These are phyloP conservation scores for Starmerella stigmatis DNA, from an alignment of 805 yeast genomes.

Conservation along the genomic window DNA sequence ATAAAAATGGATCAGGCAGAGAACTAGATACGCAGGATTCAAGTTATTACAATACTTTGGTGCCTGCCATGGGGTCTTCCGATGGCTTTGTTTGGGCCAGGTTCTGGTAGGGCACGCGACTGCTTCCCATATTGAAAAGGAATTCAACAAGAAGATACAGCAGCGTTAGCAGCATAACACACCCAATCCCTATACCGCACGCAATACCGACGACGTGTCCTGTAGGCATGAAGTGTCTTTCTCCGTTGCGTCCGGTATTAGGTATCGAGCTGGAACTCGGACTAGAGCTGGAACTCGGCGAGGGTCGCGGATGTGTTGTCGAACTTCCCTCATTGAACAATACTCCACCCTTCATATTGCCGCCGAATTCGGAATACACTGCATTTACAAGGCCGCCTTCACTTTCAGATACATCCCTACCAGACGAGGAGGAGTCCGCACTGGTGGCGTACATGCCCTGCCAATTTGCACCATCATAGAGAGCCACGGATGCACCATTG, in stretches of 20 bases:
- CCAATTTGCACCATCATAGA: slow-evolving; percentile 60
- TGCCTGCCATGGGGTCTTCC: slow-evolving; percentile 11
- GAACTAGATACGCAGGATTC: too few relatives aligned
- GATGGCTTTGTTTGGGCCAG: slow-evolving; percentile 14
- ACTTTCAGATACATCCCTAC: slow-evolving; percentile 7
- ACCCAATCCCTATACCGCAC: slow-evolving; percentile 53
- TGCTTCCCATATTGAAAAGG: slow-evolving; percentile 1
- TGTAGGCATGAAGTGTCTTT: slow-evolving; percentile 30
- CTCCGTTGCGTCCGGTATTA: neutral
- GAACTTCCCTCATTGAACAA: slow-evolving; percentile 1
- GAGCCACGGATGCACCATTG: slow-evolving; percentile 43
- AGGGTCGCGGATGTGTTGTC: neutral
- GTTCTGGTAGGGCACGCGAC: slow-evolving; percentile 15
- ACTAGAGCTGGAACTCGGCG: neutral
- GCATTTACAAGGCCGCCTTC: slow-evolving; percentile 25
- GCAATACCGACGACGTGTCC: slow-evolving; percentile 64
- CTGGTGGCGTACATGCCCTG: slow-evolving; percentile 42
- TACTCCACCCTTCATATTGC: slow-evolving; percentile 16
- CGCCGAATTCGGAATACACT: slow-evolving; percentile 28
- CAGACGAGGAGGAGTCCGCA: too few relatives aligned
- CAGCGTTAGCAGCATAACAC: slow-evolving; percentile 35
- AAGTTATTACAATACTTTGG: slow-evolving; percentile 2
- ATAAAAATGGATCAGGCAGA: too few relatives aligned
- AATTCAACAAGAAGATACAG: slow-evolving; percentile 32
- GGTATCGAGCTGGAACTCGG: neutral